Base-by-base conservation (phyloP, 495 filamentous ascomycete genomes). In the Tuber borchii region DNA sequence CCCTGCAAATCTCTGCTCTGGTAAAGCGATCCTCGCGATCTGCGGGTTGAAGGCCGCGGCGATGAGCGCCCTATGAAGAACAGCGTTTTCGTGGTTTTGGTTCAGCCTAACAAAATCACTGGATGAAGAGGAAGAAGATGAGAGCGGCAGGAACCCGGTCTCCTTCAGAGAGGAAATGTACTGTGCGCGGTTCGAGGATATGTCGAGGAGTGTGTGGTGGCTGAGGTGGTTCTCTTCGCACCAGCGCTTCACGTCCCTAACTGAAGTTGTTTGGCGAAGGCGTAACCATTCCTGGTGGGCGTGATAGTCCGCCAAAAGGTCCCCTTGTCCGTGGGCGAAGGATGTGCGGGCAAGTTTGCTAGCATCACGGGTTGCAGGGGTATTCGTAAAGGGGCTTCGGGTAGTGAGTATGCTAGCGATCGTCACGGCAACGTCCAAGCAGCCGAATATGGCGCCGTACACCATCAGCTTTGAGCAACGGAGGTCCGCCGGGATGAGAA, bases 391-490 rank as follows among this genome's bases (percentile, higher is more conserved):
- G 0, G 96, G 95, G 74, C 88, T 91, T 77, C 89, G 91, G 45
- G 92, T 89, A 56, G 93, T 97, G 9, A 98, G 87, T 69, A 97
- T 95, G 31, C 93, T 90, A 1, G 95, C 91, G 78, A 99, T 94
- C n/a, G 91, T 93, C 74, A 98, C 86, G 77, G 91, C 92, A 68
- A 94, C 88, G 79, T 97, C 93, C 22, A 98, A 89, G 79, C 93
- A 97, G 31, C 92, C 91, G 81, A 99, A 98, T 68, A 93, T 95
- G 2, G 93, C 91, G 22, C 95, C 96, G 79, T 96, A 97, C 22
- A 99, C 93, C 89, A 99, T 92, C 12, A 99, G 88, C 84, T 99
- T 99, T 31, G 91, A 92, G 83, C 93, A 97, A 17, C 96, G 90
- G 40, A 99, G 86, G 78, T 99, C 95, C 1, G 96, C 93, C 5